Evolutionary conservation across 257 asterid species (phyloP).

Genomic region (Solanum arcanum): DNA sequence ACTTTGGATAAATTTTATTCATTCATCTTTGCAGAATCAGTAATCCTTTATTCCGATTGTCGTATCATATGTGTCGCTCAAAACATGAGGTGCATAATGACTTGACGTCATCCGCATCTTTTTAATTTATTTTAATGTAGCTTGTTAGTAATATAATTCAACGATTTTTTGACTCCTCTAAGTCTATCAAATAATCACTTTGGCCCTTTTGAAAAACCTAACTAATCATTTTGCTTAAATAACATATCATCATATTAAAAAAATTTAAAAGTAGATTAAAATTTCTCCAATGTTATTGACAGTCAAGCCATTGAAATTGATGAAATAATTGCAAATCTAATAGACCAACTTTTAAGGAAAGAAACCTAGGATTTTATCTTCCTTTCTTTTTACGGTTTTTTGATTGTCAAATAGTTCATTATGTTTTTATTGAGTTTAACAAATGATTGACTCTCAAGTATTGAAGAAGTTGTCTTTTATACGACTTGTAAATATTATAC

Average conservation of each 20-base stretch:
- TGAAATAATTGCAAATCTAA: not conserved
- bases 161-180: not conserved
- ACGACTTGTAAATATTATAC: not conserved
- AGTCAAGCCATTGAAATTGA: not conserved
- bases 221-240: not conserved
- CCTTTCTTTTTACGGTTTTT: not conserved
- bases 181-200: not conserved
- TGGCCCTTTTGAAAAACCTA: not conserved
- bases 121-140: not conserved
- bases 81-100: not conserved
- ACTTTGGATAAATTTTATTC: too few relatives aligned
- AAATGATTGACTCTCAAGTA: not conserved
- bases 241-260: not conserved
- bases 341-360: not conserved
- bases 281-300: not conserved
- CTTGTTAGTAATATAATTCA: too few relatives aligned
- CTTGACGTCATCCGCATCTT: not conserved
- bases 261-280: not conserved
- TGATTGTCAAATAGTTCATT: not conserved
- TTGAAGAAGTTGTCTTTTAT: not conserved
- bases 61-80: not conserved
- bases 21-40: not conserved
- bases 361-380: not conserved
- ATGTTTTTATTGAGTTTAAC: not conserved
- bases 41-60: accelerated